Percentiles rank a stretch among this genome's conserved stretches.
Conservation (phyloP, 371 early-diverging fungal species). For the Syncephalastrum contaminatum region DNA sequence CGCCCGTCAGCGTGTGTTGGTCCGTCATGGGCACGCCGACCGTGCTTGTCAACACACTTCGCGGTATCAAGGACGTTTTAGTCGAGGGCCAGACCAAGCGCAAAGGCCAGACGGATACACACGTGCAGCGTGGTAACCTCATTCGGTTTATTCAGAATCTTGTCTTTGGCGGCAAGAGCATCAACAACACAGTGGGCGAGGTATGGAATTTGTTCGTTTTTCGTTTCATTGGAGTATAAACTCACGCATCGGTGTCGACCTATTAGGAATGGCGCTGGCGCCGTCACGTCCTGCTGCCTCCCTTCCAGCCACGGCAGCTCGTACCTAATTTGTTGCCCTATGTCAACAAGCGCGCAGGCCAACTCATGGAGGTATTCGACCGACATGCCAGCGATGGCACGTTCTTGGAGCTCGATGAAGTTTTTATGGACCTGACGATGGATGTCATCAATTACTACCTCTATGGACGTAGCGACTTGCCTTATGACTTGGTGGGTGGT, state of each 20-base stretch:
- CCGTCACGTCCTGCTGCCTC: constrained; percentile 43
- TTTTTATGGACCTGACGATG: constrained; percentile 45
- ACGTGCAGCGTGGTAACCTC: constrained; percentile 35
- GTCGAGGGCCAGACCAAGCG: constrained; percentile 37
- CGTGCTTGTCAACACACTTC: constrained; percentile 41
- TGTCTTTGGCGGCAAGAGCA: constrained; percentile 48
- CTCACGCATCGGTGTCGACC: background rate
- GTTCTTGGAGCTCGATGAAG: constrained; percentile 35
- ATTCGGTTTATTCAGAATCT: constrained; percentile 42
- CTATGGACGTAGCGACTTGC: constrained; percentile 41
- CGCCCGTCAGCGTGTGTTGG: constrained; percentile 45
- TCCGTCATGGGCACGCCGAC: constrained; percentile 37
- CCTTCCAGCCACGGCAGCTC: constrained; percentile 46
- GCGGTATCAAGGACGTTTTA: constrained; percentile 46
- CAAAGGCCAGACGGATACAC: constrained; percentile 13
- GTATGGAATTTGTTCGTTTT: too few species aligned
- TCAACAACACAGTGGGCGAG: constrained; percentile 46
- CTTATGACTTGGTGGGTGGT: constrained; percentile 41
- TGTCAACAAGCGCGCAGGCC: constrained; percentile 23
- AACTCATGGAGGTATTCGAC: constrained; percentile 21
- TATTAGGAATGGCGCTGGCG: constrained; percentile 53
- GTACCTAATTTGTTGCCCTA: constrained; percentile 44
- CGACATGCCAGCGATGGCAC: constrained; percentile 17
- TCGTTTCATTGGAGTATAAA: too few species aligned
- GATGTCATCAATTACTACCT: constrained; percentile 51